These are phyloP conservation scores for Trifolium fragiferum DNA, from an alignment of 306 rosid genomes.

Conservation along the genomic window DNA sequence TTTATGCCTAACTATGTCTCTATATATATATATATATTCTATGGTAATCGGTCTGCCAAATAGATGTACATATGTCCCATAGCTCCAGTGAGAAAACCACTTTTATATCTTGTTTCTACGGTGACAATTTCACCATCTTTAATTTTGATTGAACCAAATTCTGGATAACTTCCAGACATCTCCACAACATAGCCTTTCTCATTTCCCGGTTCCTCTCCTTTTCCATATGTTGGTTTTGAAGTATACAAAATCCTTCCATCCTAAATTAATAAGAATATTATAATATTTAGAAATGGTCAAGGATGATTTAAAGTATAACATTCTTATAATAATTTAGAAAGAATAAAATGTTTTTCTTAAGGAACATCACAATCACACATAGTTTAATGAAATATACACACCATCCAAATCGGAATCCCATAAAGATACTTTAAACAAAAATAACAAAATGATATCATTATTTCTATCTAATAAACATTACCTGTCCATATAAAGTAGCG, in stretches of 20 bases:
- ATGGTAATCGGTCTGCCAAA: too few relatives aligned
- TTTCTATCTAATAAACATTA: not conserved
- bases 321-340: not conserved
- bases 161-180: too few relatives aligned
- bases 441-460: too few relatives aligned
- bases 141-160: too few relatives aligned
- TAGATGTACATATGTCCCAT: too few relatives aligned
- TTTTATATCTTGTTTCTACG: too few relatives aligned
- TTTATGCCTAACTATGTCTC: too few relatives aligned
- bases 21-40: too few relatives aligned
- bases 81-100: too few relatives aligned
- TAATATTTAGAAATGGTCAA: too few relatives aligned
- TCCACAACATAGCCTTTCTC: not conserved
- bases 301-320: not conserved
- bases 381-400: not conserved
- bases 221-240: constrained; percentile 19
- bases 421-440: too few relatives aligned
- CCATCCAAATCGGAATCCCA: not conserved
- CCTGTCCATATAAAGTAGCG: constrained; percentile 8
- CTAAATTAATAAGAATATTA: not conserved
- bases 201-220: not conserved
- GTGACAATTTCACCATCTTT: too few relatives aligned
- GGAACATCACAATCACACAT: not conserved
- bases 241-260: constrained; percentile 10
- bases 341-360: not conserved